Percentiles rank a stretch among this genome's conserved stretches.
Evolutionary conservation across 2,329 filamentous ascomycete species (phyloP).

Genomic region (Albophoma yamanashiensis): DNA sequence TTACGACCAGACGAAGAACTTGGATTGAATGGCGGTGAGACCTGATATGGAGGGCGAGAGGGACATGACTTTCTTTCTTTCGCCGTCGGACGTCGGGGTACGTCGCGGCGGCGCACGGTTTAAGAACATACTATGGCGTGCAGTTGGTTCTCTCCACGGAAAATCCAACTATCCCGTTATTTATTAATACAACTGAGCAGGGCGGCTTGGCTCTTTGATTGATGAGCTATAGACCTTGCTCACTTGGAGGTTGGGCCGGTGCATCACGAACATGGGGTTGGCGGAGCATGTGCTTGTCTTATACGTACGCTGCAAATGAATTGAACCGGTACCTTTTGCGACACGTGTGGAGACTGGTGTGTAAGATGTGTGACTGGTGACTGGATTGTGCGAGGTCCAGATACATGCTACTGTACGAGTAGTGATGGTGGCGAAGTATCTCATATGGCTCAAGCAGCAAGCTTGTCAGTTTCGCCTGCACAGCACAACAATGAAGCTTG

Average conservation of each 20-base stretch:
- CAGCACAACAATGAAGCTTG: not conserved
- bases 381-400: no score
- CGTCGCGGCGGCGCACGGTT: not conserved
- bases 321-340: not conserved
- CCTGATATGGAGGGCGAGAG: not conserved
- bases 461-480: no score
- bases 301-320: not conserved
- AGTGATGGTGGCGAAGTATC: not conserved
- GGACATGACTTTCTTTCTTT: not conserved
- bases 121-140: not conserved
- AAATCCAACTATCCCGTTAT: not conserved
- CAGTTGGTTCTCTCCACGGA: not conserved
- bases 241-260: no score
- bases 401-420: not conserved
- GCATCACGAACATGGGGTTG: not conserved
- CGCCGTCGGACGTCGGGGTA: not conserved
- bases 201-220: not conserved
- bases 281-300: not conserved
- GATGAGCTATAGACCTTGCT: not conserved
- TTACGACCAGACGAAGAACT: not conserved
- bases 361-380: not conserved
- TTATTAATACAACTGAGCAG: not conserved
- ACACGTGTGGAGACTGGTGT: not conserved
- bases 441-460: no score
- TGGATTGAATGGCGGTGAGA: not conserved